Base-by-base conservation (phyloP, 164 flowering plant genomes). In the Magnolia officinalis region DNA sequence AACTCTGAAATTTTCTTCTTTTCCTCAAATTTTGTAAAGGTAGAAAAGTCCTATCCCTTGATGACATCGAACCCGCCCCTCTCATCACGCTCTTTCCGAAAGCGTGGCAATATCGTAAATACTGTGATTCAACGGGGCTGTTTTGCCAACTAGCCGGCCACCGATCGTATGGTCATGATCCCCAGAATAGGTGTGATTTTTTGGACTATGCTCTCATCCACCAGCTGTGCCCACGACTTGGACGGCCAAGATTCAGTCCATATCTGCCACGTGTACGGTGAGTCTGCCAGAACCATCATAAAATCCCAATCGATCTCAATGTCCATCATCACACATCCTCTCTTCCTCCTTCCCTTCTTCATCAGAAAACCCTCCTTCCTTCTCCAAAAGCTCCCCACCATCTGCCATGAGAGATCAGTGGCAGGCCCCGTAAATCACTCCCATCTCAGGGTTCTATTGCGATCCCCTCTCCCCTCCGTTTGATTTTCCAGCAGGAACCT, bases 191-290 rank as follows among this genome's bases (percentile, higher is more conserved):
- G 70, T 67, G 37, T 14, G 50, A 67, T 67, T 13, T 24, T 67
- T 67, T 37, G 29, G n/a, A 16, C 71, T 8, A 16, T 68, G 49
- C 20, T 29, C 50, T 37, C 70, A 16, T 23, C 29, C 70, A 29
- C 50, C n/a, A 29, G 70, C 45, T 13, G 70, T 5, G 61, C 49
- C 70, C 70, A 26, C 18, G 37, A 67, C 45, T 29, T 29, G 20
- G 70, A 67, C 45, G 70, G 70, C 29, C 49, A 11, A 29, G 45
- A 67, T 67, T 29, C 2, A 13, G n/a, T 29, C 19, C 19, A 14
- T 67, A 26, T 24, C 50, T 31, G 70, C 70, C 70, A 67, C 70
- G 70, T 67, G 70, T 67, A 67, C 70, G 70, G 70, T 29, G 49
- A 16, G 29, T 18, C 70, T 67, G 70, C 70, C 70, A 31, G 70